These are phyloP conservation scores for Lepidium sativum DNA, from an alignment of 345 rosid species.

Conservation along the genomic window DNA sequence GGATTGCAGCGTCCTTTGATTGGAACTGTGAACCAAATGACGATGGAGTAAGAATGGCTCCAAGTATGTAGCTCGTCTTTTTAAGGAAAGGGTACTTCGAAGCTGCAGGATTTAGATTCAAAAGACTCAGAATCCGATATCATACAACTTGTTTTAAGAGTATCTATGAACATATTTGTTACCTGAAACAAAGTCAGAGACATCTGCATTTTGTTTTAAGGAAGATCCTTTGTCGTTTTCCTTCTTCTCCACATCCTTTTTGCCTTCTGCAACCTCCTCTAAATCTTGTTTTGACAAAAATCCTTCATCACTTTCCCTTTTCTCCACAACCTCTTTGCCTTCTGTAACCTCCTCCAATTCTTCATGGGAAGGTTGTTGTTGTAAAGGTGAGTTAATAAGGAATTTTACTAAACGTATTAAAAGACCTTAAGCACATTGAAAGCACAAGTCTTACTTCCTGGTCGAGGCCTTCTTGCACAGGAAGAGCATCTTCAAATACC, in stretches of 20 bases:
- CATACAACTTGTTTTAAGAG: neutral
- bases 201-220: slow-evolving; percentile 43
- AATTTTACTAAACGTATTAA: neutral
- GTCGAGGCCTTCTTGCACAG: slow-evolving; percentile 21
- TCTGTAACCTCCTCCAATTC: slow-evolving; percentile 32
- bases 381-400: slow-evolving; percentile 13
- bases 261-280: slow-evolving; percentile 27
- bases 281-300: slow-evolving; percentile 44
- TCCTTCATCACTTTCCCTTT: slow-evolving; percentile 31
- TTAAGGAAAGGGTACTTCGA: slow-evolving; percentile 63
- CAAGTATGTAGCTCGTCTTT: slow-evolving; percentile 72
- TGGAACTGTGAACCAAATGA: slow-evolving; percentile 74
- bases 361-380: slow-evolving; percentile 37
- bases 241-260: slow-evolving; percentile 25
- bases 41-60: slow-evolving; percentile 64
- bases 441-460: slow-evolving; percentile 31
- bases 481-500: slow-evolving; percentile 26
- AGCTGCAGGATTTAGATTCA: slow-evolving; percentile 33
- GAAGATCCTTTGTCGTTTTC: slow-evolving; percentile 42
- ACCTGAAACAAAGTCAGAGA: slow-evolving; percentile 48
- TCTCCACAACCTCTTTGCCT: slow-evolving; percentile 24
- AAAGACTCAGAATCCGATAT: neutral
- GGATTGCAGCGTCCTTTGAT: slow-evolving; percentile 55
- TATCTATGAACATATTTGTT: slow-evolving; percentile 9
- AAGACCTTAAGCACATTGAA: neutral